These are phyloP conservation scores for Symbiodinium natans DNA, from an alignment of 73 alveolate genomes.

Conservation along the genomic window DNA sequence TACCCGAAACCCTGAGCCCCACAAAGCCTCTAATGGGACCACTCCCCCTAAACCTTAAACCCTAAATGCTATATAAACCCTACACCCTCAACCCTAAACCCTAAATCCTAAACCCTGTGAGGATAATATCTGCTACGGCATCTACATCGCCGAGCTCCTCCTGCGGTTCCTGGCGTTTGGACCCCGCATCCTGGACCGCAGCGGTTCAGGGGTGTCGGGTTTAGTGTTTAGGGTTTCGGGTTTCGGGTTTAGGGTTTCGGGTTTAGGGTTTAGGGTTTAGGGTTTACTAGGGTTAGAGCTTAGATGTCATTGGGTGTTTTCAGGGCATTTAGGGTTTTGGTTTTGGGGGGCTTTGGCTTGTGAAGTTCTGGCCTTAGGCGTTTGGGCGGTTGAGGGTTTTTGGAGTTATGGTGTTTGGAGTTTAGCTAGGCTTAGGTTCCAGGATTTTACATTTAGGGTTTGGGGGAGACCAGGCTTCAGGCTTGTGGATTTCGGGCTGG, in stretches of 20 bases:
- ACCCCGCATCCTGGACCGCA: not conserved
- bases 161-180: slow-evolving; percentile 48
- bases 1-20: too few species aligned
- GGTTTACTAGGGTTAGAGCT: not conserved
- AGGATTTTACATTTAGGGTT: not conserved
- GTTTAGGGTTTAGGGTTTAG: not conserved
- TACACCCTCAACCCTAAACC: too few species aligned
- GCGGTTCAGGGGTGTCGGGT: not conserved
- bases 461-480: not conserved
- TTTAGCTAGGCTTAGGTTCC: not conserved
- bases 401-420: not conserved
- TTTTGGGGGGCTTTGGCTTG: not conserved
- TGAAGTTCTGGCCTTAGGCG: not conserved
- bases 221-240: not conserved
- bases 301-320: too few species aligned
- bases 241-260: too few species aligned
- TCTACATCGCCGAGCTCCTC: slow-evolving; percentile 39
- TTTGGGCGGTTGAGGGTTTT: not conserved
- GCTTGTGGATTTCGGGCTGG: too few species aligned
- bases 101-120: not conserved
- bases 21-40: too few species aligned
- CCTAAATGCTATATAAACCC: too few species aligned
- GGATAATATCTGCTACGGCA: slow-evolving; percentile 16
- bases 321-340: too few species aligned
- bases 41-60: too few species aligned